Percentiles rank a stretch among this genome's conserved stretches.
These are phyloP conservation scores for Globisporangium paroecandrum DNA, from an alignment of 352 stramenopile species.

Conservation along the genomic window DNA sequence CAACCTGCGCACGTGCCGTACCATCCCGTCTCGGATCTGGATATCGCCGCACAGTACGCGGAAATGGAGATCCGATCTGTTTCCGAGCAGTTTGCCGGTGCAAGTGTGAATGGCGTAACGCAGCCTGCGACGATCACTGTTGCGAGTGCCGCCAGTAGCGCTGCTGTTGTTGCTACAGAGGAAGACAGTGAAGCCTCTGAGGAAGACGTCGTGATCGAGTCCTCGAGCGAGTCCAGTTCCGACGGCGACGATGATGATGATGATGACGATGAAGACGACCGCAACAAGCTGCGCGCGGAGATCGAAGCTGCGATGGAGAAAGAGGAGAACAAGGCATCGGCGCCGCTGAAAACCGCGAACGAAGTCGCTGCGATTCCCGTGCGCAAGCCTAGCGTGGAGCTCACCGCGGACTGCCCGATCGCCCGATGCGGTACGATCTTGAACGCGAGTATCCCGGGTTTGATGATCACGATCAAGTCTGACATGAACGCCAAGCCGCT, in stretches of 20 bases:
- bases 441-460: constrained; percentile 50
- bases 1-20: background rate
- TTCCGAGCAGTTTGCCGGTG: constrained; percentile 35
- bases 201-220: constrained; percentile 1
- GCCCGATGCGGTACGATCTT: constrained; percentile 60
- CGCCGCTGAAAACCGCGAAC: constrained; percentile 57
- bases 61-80: constrained; percentile 49
- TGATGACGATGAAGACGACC: constrained; percentile 29
- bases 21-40: constrained; percentile 37
- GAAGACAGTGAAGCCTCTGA: constrained; percentile 25
- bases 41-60: constrained; percentile 50
- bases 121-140: constrained; percentile 10
- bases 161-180: background rate
- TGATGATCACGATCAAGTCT: constrained; percentile 84
- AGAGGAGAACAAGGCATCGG: constrained; percentile 48
- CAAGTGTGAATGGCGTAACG: constrained; percentile 17
- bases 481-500: constrained; percentile 51
- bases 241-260: constrained; percentile 22
- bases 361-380: constrained; percentile 55
- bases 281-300: constrained; percentile 51
- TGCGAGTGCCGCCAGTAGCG: background rate
- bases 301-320: constrained; percentile 80
- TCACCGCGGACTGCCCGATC: constrained; percentile 71
- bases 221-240: constrained; percentile 22
- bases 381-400: constrained; percentile 62